Evolutionary conservation across 139 green algal species (phyloP).

Genomic region (Micractinium sp.): DNA sequence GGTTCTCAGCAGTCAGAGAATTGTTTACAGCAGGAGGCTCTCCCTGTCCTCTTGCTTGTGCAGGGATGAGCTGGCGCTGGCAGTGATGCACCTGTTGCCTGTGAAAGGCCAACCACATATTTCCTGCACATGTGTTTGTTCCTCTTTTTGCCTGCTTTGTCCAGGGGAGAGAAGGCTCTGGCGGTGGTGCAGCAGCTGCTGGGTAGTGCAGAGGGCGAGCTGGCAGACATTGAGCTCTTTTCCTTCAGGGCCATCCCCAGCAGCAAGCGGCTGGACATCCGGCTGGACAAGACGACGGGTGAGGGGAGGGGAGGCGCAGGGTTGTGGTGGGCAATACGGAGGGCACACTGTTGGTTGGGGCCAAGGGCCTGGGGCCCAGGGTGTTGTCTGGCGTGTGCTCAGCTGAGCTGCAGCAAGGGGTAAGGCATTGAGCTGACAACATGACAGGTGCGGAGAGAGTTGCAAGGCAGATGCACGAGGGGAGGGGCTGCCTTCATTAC

Average conservation of each 20-base stretch:
- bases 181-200: slow-evolving; percentile 35
- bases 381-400: too few species aligned
- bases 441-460: slow-evolving; percentile 25
- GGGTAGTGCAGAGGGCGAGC: neutral
- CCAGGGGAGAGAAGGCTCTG: slow-evolving; percentile 41
- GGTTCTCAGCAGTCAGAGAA: too few species aligned
- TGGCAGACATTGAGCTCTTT: slow-evolving; percentile 45
- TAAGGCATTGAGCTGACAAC: too few species aligned
- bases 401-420: too few species aligned
- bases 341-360: too few species aligned
- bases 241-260: slow-evolving; percentile 34
- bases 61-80: neutral
- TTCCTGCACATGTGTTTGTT: too few species aligned
- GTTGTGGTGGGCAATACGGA: too few species aligned
- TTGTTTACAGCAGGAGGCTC: too few species aligned
- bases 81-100: neutral
- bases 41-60: neutral
- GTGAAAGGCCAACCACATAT: neutral
- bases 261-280: slow-evolving; percentile 56
- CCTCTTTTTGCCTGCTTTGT: neutral
- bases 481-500: too few species aligned
- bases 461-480: too few species aligned
- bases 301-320: too few species aligned
- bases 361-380: too few species aligned
- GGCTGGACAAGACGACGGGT: slow-evolving; percentile 68